Evolutionary conservation across 192 early-diverging fungal species (phyloP).

Genomic region (Dimargaris verticillata): DNA sequence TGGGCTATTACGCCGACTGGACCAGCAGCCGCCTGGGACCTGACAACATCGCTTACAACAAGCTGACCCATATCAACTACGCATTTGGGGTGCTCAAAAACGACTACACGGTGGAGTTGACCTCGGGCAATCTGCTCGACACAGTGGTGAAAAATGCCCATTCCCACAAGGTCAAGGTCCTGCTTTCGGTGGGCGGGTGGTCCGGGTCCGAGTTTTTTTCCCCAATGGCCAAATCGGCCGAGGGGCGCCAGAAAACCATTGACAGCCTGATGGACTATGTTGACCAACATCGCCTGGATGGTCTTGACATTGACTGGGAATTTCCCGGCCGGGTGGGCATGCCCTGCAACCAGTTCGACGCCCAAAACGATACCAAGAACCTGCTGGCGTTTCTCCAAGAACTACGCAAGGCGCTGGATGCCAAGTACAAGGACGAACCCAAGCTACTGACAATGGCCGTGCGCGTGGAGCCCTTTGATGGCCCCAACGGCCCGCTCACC

Average conservation of each 20-base stretch:
- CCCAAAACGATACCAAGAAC: constrained; percentile 39
- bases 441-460: constrained; percentile 44
- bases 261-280: constrained; percentile 24
- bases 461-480: constrained; percentile 36
- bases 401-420: constrained; percentile 31
- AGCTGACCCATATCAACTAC: constrained; percentile 42
- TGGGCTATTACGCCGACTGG: constrained; percentile 7
- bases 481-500: constrained; percentile 29
- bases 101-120: constrained; percentile 18
- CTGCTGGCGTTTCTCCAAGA: constrained; percentile 38
- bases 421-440: constrained; percentile 18
- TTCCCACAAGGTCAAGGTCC: constrained; percentile 21
- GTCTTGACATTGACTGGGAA: constrained; percentile 51
- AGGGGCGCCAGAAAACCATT: constrained; percentile 20
- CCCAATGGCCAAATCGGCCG: constrained; percentile 21
- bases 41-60: constrained; percentile 18
- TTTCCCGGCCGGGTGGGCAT: constrained; percentile 42
- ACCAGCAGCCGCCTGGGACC: not conserved
- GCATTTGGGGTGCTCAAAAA: constrained; percentile 30
- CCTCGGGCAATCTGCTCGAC: constrained; percentile 14
- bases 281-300: constrained; percentile 29
- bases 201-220: constrained; percentile 47
- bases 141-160: constrained; percentile 14
- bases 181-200: constrained; percentile 61
- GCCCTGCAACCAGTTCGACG: constrained; percentile 36